Evolutionary conservation across 2,329 filamentous ascomycete genomes (phyloP), one percentile per base, ranked within the genome.

Genomic region (Paramyrothecium roridum): DNA sequence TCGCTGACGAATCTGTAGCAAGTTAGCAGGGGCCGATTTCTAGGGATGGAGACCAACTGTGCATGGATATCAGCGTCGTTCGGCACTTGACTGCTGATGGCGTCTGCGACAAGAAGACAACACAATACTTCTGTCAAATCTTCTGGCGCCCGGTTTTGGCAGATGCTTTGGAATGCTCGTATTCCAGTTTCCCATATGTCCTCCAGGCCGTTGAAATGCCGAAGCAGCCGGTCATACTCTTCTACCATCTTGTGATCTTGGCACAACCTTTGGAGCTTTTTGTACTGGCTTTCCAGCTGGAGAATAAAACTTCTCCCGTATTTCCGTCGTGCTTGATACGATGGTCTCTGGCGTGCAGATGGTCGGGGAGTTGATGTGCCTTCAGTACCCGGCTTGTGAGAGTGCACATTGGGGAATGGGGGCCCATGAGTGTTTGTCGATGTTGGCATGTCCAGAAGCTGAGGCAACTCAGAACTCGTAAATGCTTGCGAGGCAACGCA

Each of bases 1-100:
- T 69, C 67, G 10, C 59, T 55, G 4, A 54, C 51, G 26, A 69
- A 69, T 13, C 67, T 69, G 16, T n/a, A 1, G 7, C 23, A 22
- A 8, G 26, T 64, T 34, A 63, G 54, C 26, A n/a, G 22, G 40
- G 8, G 11, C 30, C 21, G 1, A 20, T 16, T 10, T 30, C 26
- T 30, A 30, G 49, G 8, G 26, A 33, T 37, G 13, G 33, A 20
- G 17, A 51, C 49, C 13, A 21, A 51, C 49, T 40, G 49, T 40
- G 19, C 10, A 20, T 51, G 20, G 3, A 51, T 12, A 21, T 51
- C 46, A 8, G 7, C 4, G 17, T 48, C 49, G n/a, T 17, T 8
- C 49, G 13, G 21, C 11, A 52, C 30, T 23, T 59, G 58, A 37
- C 54, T 60, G 3, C 55, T 55, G 33, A 65, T 34, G 10, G 61